Percentiles rank a stretch among this genome's conserved stretches.
These are phyloP conservation scores for Trichodelitschia bisporula DNA, from an alignment of 495 filamentous ascomycete genomes.

Conservation along the genomic window DNA sequence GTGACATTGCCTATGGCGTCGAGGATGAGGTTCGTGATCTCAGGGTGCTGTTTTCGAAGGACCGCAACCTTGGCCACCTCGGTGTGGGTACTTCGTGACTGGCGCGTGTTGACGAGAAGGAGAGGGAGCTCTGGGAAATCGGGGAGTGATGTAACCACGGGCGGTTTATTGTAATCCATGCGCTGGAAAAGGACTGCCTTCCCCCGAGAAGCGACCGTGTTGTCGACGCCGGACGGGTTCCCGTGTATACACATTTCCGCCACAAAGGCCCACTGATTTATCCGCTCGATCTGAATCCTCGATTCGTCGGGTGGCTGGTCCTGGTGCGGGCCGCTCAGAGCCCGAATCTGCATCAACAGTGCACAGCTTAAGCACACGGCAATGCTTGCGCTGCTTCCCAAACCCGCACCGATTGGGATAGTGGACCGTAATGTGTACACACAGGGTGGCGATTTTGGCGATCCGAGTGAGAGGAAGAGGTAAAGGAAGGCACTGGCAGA, in stretches of 20 bases:
- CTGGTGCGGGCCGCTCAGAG: conserved; percentile 65
- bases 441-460: conserved; percentile 47
- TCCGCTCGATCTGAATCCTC: conserved; percentile 64
- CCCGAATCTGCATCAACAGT: conserved; percentile 65
- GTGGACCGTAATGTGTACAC: conserved; percentile 84
- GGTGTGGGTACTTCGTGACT: conserved; percentile 51
- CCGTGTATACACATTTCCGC: conserved; percentile 93
- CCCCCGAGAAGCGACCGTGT: conserved; percentile 81
- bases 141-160: conserved; percentile 46
- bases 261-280: conserved; percentile 94
- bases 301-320: conserved; percentile 69
- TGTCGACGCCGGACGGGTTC: conserved; percentile 89
- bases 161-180: conserved; percentile 50
- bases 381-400: conserved; percentile 84
- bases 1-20: conserved; percentile 67
- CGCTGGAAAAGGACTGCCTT: conserved; percentile 83
- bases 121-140: conserved; percentile 80
- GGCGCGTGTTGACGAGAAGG: conserved; percentile 66
- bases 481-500: conserved; percentile 77
- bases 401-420: conserved; percentile 74
- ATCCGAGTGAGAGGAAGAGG: conserved; percentile 71
- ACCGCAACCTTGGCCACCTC: conserved; percentile 70
- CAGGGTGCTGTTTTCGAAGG: conserved; percentile 41
- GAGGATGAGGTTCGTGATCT: conserved; percentile 51
- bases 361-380: conserved; percentile 74